phyloP scores from a whole-genome alignment of 306 rosid genomes.

The Pachyrhizus erosus region DNA sequence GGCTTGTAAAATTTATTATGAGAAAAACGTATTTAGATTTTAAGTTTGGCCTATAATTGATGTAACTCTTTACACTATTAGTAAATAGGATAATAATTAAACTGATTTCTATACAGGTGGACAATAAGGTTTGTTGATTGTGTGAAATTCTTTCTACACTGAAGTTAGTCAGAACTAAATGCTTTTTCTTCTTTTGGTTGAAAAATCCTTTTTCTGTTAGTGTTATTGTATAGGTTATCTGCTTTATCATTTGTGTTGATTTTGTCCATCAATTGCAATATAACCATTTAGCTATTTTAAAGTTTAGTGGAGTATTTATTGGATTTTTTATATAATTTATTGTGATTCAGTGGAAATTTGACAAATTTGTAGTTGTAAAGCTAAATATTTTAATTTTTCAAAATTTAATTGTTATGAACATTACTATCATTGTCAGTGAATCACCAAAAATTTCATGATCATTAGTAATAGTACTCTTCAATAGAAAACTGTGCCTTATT shows the following conservation, averaged over 20 bases:
- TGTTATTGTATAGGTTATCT: slow-evolving; percentile 3
- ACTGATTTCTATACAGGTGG: background rate
- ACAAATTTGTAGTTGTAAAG: slow-evolving; percentile 23
- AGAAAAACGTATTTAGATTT: background rate
- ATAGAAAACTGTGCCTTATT: slow-evolving; percentile 37
- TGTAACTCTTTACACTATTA: background rate
- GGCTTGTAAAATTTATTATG: background rate
- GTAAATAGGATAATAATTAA: background rate
- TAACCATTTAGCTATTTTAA: background rate
- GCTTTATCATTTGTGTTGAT: slow-evolving; percentile 12
- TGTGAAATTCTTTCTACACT: background rate
- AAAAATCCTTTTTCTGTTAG: background rate
- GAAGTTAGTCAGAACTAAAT: background rate
- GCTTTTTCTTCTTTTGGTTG: background rate
- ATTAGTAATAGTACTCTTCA: background rate
- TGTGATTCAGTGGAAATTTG: slow-evolving; percentile 7
- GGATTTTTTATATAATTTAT: background rate
- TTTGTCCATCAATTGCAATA: background rate
- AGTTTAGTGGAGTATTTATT: background rate
- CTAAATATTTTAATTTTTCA: background rate
- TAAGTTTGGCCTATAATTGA: background rate
- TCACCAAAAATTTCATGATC: background rate
- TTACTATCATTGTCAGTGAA: slow-evolving; percentile 1
- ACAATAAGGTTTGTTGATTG: background rate
- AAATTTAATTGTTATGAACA: slow-evolving; percentile 13